Base-by-base conservation (phyloP, 352 stramenopile species). In the Phytopythium chamaehyphon region DNA sequence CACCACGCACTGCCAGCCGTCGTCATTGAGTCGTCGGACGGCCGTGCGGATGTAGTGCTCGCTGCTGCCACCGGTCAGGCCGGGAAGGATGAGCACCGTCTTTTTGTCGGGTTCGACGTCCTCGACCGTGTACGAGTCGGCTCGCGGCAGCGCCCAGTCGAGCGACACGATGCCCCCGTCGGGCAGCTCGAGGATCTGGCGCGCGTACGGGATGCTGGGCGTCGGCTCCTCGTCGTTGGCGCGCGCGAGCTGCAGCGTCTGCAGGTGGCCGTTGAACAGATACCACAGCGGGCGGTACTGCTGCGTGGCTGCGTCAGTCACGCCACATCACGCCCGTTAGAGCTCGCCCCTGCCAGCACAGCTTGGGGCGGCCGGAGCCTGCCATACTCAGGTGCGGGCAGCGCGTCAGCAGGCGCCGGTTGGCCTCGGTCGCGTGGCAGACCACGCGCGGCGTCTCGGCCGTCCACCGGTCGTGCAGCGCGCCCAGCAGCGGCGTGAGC, bases 1-100 rank as follows among this genome's bases (percentile, higher is more conserved):
- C 48, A 90, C 82, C 39, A 90, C 76, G 51, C 73, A 80, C 40
- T 88, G 82, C 82, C 78, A 92, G 14, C 66, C 72, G 6, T 63
- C 24, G 15, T 59, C 38, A 26, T 76, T 49, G 33, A 88, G 40
- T 2, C 52, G 49, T 19, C 71, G 54, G 10, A 81, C 75, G 6
- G 65, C 54, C n/a, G 46, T 71, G 51, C 76, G 71, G 54, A 90
- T 76, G 64, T 90, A 90, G 54, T 81, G 70, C 55, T 90, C 79
- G 21, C 64, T 26, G 48, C 76, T 88, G 36, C 76, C 76, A 12
- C 76, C 73, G 0, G 79, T 83, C 39, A 87, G 62, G 24, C 79
- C 79, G 3, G 78, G 76, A 0, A 90, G 64, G 3, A 88, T 40
- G 19, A 90, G 47, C 57, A 76, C 64, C 6, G 64, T 86, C 28